These are phyloP conservation scores for Citrus reticulata DNA, from an alignment of 345 rosid genomes.

Conservation along the genomic window DNA sequence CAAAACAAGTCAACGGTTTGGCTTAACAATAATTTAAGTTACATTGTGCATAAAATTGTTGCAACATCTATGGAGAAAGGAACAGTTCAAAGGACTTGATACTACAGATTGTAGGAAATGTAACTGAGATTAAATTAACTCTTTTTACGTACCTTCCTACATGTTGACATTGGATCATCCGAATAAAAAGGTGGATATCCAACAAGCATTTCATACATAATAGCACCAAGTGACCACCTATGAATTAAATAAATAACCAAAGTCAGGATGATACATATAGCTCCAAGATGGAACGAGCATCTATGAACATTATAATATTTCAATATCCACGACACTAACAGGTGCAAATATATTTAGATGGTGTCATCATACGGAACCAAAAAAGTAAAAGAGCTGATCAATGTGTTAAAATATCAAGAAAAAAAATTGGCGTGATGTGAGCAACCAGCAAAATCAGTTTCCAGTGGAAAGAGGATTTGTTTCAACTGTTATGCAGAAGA, in stretches of 20 bases:
- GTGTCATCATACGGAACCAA: neutral
- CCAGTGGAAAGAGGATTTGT: neutral
- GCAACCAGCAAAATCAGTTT: neutral
- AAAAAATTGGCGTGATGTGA: neutral
- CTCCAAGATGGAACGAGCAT: conserved; percentile 8
- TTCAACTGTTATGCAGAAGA: neutral
- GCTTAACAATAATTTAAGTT: neutral
- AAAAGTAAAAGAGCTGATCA: neutral
- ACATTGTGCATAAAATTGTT: neutral
- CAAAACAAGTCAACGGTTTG: neutral
- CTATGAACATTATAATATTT: conserved; percentile 5
- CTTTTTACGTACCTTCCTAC: conserved; percentile 64
- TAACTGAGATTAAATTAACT: neutral
- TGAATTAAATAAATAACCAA: conserved; percentile 19
- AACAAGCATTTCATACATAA: conserved; percentile 94
- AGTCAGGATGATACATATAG: conserved; percentile 10
- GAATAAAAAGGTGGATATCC: conserved; percentile 98
- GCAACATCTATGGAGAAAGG: neutral
- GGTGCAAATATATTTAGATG: neutral
- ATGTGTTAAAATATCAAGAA: neutral
- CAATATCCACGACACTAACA: neutral
- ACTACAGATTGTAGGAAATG: neutral
- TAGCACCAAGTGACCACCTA: conserved; percentile 99
- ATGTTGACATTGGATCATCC: conserved; percentile 96
- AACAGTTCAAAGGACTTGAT: neutral